Conservation (phyloP, 495 filamentous ascomycete genomes). For the Margaritispora aquatica region DNA sequence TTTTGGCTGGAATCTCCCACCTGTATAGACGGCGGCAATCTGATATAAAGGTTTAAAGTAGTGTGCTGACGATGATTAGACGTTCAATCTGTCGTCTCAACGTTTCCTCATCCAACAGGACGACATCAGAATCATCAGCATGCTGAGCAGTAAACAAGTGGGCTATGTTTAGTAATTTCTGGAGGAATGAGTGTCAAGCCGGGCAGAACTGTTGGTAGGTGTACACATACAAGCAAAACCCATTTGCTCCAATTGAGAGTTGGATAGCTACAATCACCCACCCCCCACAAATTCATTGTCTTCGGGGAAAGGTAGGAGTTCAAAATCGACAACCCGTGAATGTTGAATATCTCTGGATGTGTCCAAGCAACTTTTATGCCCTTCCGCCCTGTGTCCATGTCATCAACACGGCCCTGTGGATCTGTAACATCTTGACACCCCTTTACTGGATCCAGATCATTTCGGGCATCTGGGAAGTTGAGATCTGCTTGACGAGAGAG, state of each 20-base stretch:
- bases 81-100: conserved; percentile 33
- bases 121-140: conserved; percentile 35
- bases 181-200: conserved; percentile 1
- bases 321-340: conserved; percentile 28
- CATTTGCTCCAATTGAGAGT: conserved; percentile 31
- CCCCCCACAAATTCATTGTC: conserved; percentile 17
- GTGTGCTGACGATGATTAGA: conserved; percentile 36
- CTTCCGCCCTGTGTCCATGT: conserved; percentile 30
- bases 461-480: conserved; percentile 34
- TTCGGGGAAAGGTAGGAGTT: conserved; percentile 22
- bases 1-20: conserved; percentile 30
- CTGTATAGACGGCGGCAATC: conserved; percentile 34
- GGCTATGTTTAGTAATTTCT: conserved; percentile 34
- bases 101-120: conserved; percentile 30
- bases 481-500: conserved; percentile 30
- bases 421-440: conserved; percentile 3
- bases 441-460: conserved; percentile 23
- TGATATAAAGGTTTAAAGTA: conserved; percentile 37
- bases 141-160: conserved; percentile 37
- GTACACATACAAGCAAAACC: conserved; percentile 32
- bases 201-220: not conserved
- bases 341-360: conserved; percentile 35
- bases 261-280: conserved; percentile 15
- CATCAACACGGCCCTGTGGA: not conserved
- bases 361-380: conserved; percentile 33